phyloP scores from a whole-genome alignment of 75 land plant genomes.

The Cupressus sempervirens region DNA sequence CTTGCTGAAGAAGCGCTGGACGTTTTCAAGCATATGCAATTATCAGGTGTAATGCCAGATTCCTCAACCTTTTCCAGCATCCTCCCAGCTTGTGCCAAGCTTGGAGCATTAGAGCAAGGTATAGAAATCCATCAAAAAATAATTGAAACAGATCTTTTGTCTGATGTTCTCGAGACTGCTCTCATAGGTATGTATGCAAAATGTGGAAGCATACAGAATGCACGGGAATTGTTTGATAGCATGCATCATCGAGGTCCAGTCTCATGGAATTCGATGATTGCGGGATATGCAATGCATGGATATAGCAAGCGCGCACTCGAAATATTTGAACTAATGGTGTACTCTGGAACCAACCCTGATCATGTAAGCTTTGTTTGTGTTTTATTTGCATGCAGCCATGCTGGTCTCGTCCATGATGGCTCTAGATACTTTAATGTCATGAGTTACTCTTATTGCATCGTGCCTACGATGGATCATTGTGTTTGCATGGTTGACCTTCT shows the following conservation, averaged over 20 bases:
- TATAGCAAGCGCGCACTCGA: no score
- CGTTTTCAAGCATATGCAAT: slow-evolving; percentile 25
- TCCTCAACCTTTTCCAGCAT: slow-evolving; percentile 18
- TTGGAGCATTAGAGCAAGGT: slow-evolving; percentile 18
- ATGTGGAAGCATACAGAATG: slow-evolving; percentile 26
- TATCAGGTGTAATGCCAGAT: slow-evolving; percentile 6
- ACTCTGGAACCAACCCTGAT: slow-evolving; percentile 12
- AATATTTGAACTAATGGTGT: no score
- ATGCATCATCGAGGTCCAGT: slow-evolving; percentile 12
- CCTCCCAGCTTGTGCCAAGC: slow-evolving; percentile 14
- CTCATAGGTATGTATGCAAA: slow-evolving; percentile 26
- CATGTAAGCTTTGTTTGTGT: no score
- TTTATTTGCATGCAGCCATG: no score
- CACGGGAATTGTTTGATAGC: slow-evolving; percentile 12
- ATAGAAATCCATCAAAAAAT: slow-evolving; percentile 2
- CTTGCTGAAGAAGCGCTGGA: slow-evolving; percentile 13
- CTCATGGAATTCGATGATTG: slow-evolving; percentile 31
- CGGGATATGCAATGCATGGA: slow-evolving; percentile 15
- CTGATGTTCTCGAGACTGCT: slow-evolving; percentile 13
- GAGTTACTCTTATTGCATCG: not conserved
- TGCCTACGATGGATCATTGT: no score
- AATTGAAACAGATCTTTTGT: not conserved
- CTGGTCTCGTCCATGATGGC: slow-evolving; percentile 17
- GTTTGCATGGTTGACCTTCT: slow-evolving; percentile 18
- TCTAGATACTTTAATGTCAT: slow-evolving; percentile 16